These are phyloP conservation scores for Mrakia gelida DNA, from an alignment of 768 basidiomycete species.

Conservation along the genomic window DNA sequence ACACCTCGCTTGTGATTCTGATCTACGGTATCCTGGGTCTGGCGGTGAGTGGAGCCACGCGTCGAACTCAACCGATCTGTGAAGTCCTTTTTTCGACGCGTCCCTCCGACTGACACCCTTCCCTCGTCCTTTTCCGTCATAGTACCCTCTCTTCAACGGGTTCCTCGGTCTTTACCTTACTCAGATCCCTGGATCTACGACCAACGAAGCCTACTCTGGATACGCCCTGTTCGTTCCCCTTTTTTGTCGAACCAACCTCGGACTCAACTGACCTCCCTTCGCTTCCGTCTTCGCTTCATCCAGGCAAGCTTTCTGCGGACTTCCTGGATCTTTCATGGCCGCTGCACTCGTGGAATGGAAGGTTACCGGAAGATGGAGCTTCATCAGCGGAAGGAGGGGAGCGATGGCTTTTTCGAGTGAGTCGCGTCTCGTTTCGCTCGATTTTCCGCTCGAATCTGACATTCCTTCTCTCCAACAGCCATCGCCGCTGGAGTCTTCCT, in stretches of 20 bases:
- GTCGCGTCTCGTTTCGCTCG: background rate
- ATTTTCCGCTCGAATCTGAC: background rate
- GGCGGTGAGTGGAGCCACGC: background rate
- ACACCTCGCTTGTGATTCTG: background rate
- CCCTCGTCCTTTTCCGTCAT: background rate
- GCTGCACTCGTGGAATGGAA: slow-evolving; percentile 50
- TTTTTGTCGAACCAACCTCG: background rate
- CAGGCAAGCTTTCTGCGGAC: slow-evolving; percentile 42
- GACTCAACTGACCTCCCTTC: background rate
- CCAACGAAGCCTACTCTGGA: slow-evolving; percentile 22
- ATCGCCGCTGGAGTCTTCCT: slow-evolving; percentile 52
- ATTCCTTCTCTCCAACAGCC: slow-evolving; percentile 25
- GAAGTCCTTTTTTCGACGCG: too few relatives aligned
- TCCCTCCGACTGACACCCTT: background rate
- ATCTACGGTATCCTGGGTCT: slow-evolving; percentile 16
- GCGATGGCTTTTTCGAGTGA: slow-evolving; percentile 50
- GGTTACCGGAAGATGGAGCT: slow-evolving; percentile 42
- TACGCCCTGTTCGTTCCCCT: slow-evolving; percentile 5
- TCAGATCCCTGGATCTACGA: background rate
- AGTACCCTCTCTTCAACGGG: slow-evolving; percentile 15
- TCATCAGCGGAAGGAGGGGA: slow-evolving; percentile 51
- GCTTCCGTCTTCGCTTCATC: background rate
- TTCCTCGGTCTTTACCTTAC: slow-evolving; percentile 10
- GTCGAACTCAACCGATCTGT: too few relatives aligned
- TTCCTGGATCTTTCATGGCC: slow-evolving; percentile 54